Evolutionary conservation across 2,329 filamentous ascomycete species (phyloP).

Genomic region (Alternaria alternata): DNA sequence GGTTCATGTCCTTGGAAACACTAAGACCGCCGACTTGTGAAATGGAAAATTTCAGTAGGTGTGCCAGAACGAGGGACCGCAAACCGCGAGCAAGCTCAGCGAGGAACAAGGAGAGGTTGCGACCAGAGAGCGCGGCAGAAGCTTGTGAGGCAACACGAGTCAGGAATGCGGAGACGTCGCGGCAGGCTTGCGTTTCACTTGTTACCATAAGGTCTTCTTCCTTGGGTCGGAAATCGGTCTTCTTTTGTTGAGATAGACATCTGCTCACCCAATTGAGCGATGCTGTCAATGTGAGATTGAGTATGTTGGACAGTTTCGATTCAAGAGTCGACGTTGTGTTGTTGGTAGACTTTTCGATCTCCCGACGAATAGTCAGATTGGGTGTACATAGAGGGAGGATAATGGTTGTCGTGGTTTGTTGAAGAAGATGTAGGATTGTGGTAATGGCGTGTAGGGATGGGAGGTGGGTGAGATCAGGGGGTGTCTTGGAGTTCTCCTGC

Average conservation of each 20-base stretch:
- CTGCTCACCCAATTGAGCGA: constrained; percentile 78
- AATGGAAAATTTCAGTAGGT: constrained; percentile 93
- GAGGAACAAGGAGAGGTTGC: constrained; percentile 82
- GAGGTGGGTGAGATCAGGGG: constrained; percentile 88
- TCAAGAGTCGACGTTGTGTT: constrained; percentile 79
- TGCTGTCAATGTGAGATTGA: constrained; percentile 75
- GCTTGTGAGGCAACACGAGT: constrained; percentile 70
- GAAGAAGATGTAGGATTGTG: constrained; percentile 90
- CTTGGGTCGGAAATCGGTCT: constrained; percentile 87
- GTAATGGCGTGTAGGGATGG: constrained; percentile 81
- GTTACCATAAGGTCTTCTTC: constrained; percentile 64
- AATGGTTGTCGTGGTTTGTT: constrained; percentile 88
- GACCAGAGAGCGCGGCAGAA: constrained; percentile 76
- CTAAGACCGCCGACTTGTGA: constrained; percentile 93
- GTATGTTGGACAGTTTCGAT: constrained; percentile 77
- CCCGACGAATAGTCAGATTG: constrained; percentile 87
- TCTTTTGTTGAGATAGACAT: constrained; percentile 79
- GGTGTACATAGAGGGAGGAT: constrained; percentile 87
- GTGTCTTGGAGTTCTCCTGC: constrained; percentile 81
- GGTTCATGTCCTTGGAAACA: constrained; percentile 94
- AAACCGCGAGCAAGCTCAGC: constrained; percentile 84
- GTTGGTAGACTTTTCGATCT: constrained; percentile 85
- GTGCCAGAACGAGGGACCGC: constrained; percentile 81
- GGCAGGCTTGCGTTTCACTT: constrained; percentile 80
- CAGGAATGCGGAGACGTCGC: constrained; percentile 82